These are phyloP conservation scores for Vicia sativa DNA, from an alignment of 306 rosid genomes.

Conservation along the genomic window DNA sequence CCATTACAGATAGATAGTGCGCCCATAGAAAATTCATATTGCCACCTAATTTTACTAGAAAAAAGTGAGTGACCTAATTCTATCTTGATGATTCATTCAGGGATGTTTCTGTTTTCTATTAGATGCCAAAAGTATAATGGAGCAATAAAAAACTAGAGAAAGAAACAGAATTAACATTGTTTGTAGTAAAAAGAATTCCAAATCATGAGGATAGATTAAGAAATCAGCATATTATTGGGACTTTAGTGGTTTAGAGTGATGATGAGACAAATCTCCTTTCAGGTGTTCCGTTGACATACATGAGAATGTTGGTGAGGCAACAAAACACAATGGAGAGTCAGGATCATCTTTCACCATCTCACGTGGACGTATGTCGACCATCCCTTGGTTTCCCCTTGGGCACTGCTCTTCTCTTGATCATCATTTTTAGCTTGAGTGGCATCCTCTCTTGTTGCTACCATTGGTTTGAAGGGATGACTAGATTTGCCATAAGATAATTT, in stretches of 20 bases:
- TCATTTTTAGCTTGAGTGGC: conserved; percentile 89
- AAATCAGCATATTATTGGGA: no score
- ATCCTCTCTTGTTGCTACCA: conserved; percentile 97
- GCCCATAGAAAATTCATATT: conserved; percentile 12
- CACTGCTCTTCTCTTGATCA: conserved; percentile 84
- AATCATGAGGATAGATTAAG: neutral
- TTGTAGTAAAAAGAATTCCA: neutral
- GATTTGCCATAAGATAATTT: neutral
- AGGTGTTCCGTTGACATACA: no score
- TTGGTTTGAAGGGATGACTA: conserved; percentile 45
- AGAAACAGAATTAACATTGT: neutral
- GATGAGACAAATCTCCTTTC: no score
- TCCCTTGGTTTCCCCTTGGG: conserved; percentile 95
- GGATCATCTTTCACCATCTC: conserved; percentile 72
- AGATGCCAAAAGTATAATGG: neutral
- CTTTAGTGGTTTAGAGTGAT: neutral
- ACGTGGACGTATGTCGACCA: conserved; percentile 83
- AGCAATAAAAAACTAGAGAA: neutral
- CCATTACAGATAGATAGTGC: conserved; percentile 28
- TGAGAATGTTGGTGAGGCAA: no score
- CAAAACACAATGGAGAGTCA: conserved; percentile 59
- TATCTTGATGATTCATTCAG: conserved; percentile 23
- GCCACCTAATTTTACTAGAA: conserved; percentile 9
- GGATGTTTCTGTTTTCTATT: neutral
- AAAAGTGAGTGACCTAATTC: conserved; percentile 4